Evolutionary conservation across 2,329 filamentous ascomycete species (phyloP).

Genomic region (Colletotrichum sojae): DNA sequence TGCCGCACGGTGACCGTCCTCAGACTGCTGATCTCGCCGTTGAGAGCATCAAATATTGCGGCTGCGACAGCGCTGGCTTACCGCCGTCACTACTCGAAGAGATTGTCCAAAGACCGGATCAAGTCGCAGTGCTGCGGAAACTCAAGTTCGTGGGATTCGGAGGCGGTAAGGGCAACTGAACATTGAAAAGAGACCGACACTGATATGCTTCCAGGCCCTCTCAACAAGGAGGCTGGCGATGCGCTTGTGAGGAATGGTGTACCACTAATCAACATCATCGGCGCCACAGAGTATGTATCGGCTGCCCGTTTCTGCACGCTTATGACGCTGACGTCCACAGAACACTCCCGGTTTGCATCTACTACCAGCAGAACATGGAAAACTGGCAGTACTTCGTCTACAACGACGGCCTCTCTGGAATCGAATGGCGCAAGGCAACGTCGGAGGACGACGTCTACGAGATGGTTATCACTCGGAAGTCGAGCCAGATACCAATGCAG

Average conservation of each 20-base stretch:
- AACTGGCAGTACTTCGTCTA: constrained; percentile 42
- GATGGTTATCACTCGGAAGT: constrained; percentile 56
- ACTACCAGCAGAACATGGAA: constrained; percentile 50
- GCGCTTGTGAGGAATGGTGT: constrained; percentile 53
- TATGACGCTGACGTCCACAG: neutral
- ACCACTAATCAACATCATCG: constrained; percentile 53
- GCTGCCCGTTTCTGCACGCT: too few species aligned
- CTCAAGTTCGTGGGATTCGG: constrained; percentile 53
- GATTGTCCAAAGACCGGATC: constrained; percentile 51
- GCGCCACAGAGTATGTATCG: constrained; percentile 54
- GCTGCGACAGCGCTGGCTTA: constrained; percentile 47
- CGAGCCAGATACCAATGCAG: constrained; percentile 51
- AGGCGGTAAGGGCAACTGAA: constrained; percentile 50
- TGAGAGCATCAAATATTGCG: constrained; percentile 49
- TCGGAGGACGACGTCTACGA: constrained; percentile 51
- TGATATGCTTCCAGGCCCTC: constrained; percentile 18
- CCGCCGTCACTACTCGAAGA: constrained; percentile 61
- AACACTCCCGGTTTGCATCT: constrained; percentile 47
- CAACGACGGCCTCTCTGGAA: constrained; percentile 56
- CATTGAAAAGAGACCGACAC: neutral
- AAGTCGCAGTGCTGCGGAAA: constrained; percentile 49
- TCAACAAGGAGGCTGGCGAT: constrained; percentile 55
- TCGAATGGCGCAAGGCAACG: constrained; percentile 53
- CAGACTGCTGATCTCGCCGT: constrained; percentile 52
- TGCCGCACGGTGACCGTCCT: constrained; percentile 51